Base-by-base conservation (phyloP, 129 eudicot genomes). In the Centella asiatica region DNA sequence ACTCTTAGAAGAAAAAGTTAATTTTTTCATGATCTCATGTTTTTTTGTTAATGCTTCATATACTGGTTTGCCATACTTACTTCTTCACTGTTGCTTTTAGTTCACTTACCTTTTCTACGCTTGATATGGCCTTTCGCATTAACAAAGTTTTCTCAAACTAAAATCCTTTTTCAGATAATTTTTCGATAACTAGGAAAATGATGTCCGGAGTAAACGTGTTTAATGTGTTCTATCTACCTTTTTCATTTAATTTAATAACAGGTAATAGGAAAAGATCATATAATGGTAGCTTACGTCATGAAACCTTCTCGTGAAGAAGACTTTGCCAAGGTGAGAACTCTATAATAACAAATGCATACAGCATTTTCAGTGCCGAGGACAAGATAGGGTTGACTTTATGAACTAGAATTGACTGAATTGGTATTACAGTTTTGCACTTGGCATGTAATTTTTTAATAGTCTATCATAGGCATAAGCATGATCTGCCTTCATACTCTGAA, bases 271-370 rank as follows among this genome's bases (percentile, higher is more conserved):
- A 67, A 63, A 45, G 83, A 78, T 42, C 39, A 36, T 27, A 55
- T 85, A 67, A 72, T 68, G 50, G 92, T 83, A 56, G 99, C 89
- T 42, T 93, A 87, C 68, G 68, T 75, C 51, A 93, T 93, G 99
- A 93, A 93, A 83, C 96, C 84, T 66, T 87, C 95, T 65, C 96
- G 96, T 2, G 95, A 78, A 79, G 88, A 73, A 76, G 99, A 93
- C 78, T 93, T 93, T 80, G 90, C 96, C 19, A 87, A 87, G 95
- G 99, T 93, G 46, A 64, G 75, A 64, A 18, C 48, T 24, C 36
- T 56, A 23, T 50, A 58, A 50, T 47, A 50, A 22, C 9, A 17
- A 67, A 8, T 8, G 24, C 26, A 33, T 48, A 14, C 31, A 22
- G 46, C 57, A 26, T 63, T 60, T 13, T 40, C 13, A 13, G 51